A percentile compares a stretch with the other conserved stretches of the same genome.
These are phyloP conservation scores for Euphorbia schlechtendalii DNA, from an alignment of 441 rosid species.

Conservation along the genomic window DNA sequence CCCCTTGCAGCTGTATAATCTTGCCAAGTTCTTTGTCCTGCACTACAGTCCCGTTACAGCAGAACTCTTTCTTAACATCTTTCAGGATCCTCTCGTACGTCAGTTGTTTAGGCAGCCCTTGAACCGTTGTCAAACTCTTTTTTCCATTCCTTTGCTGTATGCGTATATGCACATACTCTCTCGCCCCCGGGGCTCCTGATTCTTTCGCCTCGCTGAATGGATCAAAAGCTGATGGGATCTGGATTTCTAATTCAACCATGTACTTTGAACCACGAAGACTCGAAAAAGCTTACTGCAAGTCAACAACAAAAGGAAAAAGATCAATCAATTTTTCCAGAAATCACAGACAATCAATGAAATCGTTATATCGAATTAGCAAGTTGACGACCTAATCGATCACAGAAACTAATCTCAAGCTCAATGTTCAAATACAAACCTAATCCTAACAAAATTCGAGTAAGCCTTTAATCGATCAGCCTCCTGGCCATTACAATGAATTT, in stretches of 20 bases:
- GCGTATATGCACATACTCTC: slow-evolving; percentile 81
- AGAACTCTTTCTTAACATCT: slow-evolving; percentile 83
- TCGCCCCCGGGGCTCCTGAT: slow-evolving; percentile 55
- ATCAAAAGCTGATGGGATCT: slow-evolving; percentile 56
- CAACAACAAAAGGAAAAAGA: not conserved
- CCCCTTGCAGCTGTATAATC: slow-evolving; percentile 86
- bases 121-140: slow-evolving; percentile 86
- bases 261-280: slow-evolving; percentile 30
- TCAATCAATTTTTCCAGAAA: no score
- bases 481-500: no score
- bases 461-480: no score
- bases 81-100: slow-evolving; percentile 78
- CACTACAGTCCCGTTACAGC: slow-evolving; percentile 91
- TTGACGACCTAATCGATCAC: no score
- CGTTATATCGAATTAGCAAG: no score
- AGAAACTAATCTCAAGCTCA: no score
- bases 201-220: slow-evolving; percentile 63
- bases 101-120: slow-evolving; percentile 75
- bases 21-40: slow-evolving; percentile 79
- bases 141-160: slow-evolving; percentile 87
- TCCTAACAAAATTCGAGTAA: no score
- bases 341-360: no score
- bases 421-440: no score
- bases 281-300: not conserved
- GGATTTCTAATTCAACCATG: slow-evolving; percentile 66